Evolutionary conservation across 345 rosid genomes (phyloP).

Genomic region (Isatis tinctoria): DNA sequence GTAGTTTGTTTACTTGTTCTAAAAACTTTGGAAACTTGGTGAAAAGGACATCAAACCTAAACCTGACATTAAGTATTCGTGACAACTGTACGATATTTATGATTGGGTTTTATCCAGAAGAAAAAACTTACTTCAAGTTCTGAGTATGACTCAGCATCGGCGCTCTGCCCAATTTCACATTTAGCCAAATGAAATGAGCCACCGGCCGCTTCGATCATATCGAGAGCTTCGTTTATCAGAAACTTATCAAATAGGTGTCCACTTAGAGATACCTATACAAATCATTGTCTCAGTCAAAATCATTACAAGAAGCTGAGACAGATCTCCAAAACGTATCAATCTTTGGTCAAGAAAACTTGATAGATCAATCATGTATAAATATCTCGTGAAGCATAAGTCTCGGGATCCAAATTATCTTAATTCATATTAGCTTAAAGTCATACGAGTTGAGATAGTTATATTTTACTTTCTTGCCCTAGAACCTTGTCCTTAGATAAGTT

Average conservation of each 20-base stretch:
- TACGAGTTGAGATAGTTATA: neutral
- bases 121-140: conserved; percentile 74
- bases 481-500: neutral
- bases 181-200: conserved; percentile 87
- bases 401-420: neutral
- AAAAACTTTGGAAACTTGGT: conserved; percentile 4
- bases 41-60: conserved; percentile 21
- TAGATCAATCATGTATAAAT: neutral
- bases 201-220: conserved; percentile 81
- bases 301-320: conserved; percentile 16
- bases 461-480: neutral
- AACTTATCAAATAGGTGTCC: conserved; percentile 92
- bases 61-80: neutral
- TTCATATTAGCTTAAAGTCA: neutral
- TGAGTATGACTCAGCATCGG: conserved; percentile 63
- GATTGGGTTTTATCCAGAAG: neutral
- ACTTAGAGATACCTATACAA: conserved; percentile 74
- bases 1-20: conserved; percentile 18
- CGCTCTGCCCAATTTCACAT: conserved; percentile 85
- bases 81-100: conserved; percentile 1
- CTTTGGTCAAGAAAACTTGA: neutral
- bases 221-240: conserved; percentile 92
- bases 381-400: neutral
- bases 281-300: conserved; percentile 25
- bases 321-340: neutral